Evolutionary conservation across 2,329 filamentous ascomycete species (phyloP).

Genomic region (Claviceps sp.): DNA sequence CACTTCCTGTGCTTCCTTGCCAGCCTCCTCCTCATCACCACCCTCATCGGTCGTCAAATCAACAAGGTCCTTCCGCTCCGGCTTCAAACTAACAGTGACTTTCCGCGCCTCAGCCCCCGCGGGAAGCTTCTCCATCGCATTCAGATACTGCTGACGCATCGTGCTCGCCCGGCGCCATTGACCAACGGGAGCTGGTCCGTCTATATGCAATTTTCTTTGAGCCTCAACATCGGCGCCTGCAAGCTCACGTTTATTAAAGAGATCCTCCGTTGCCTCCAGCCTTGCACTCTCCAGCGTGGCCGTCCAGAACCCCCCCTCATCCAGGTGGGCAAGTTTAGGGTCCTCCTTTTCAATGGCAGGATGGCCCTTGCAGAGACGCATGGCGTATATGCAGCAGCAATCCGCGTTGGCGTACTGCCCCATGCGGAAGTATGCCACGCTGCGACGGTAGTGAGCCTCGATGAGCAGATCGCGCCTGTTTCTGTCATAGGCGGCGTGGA

Average conservation of each 20-base stretch:
- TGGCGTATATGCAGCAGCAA: conserved; percentile 50
- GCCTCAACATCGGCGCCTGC: no score
- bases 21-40: no score
- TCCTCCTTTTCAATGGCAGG: conserved; percentile 20
- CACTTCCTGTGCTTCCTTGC: no score
- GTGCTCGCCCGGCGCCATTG: conserved; percentile 29
- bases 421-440: conserved; percentile 57
- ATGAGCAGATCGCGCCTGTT: conserved; percentile 63
- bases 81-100: conserved; percentile 23
- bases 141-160: conserved; percentile 35
- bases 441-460: conserved; percentile 70
- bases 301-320: conserved; percentile 34
- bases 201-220: no score
- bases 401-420: conserved; percentile 63
- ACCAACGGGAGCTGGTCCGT: neutral
- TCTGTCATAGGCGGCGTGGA: conserved; percentile 48
- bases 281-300: conserved; percentile 20
- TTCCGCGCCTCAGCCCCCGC: conserved; percentile 32
- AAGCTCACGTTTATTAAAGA: conserved; percentile 11
- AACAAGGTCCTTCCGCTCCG: conserved; percentile 18
- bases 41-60: conserved; percentile 5
- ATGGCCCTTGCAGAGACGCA: conserved; percentile 22
- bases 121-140: conserved; percentile 29
- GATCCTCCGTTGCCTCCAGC: conserved; percentile 10
- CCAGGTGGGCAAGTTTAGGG: conserved; percentile 18